These are phyloP conservation scores for Ambrosiella cleistominuta DNA, from an alignment of 2,329 filamentous ascomycete species.

Conservation along the genomic window DNA sequence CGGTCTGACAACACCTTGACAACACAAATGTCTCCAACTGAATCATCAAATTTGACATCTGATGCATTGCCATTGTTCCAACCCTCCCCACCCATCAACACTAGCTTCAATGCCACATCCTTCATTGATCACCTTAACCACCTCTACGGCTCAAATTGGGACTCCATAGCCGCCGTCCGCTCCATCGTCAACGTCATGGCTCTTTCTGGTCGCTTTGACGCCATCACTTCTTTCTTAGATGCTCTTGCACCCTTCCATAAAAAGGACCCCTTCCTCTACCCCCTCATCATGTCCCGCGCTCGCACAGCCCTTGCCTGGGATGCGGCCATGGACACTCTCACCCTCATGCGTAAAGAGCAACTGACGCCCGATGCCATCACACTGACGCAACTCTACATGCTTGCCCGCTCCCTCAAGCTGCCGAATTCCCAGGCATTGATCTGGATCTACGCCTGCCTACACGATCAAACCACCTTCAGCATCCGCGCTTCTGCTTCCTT, in stretches of 20 bases:
- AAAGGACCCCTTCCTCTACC: constrained; percentile 7
- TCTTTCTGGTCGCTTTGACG: constrained; percentile 19
- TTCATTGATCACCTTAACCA: constrained; percentile 26
- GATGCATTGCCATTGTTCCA: too few species aligned
- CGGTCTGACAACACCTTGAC: too few species aligned
- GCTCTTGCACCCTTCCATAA: neutral
- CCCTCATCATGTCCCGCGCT: constrained; percentile 9
- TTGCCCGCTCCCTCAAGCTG: constrained; percentile 1
- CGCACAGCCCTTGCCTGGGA: neutral
- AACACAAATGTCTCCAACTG: too few species aligned
- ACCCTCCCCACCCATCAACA: neutral
- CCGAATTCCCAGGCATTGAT: constrained; percentile 19
- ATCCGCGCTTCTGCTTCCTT: constrained; percentile 18
- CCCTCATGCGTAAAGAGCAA: neutral
- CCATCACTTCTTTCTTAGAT: neutral
- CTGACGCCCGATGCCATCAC: neutral
- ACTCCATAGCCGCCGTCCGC: constrained; percentile 22
- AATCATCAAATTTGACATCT: too few species aligned
- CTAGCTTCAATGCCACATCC: constrained; percentile 23
- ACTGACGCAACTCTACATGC: constrained; percentile 6
- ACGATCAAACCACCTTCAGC: constrained; percentile 15
- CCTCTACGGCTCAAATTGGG: constrained; percentile 31
- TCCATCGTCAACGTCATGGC: constrained; percentile 27
- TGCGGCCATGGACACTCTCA: neutral
- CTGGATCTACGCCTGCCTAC: constrained; percentile 20